Evolutionary conservation across 768 basidiomycete species (phyloP), one percentile per base, ranked within the genome.

Genomic region (Favolaschia claudopus): DNA sequence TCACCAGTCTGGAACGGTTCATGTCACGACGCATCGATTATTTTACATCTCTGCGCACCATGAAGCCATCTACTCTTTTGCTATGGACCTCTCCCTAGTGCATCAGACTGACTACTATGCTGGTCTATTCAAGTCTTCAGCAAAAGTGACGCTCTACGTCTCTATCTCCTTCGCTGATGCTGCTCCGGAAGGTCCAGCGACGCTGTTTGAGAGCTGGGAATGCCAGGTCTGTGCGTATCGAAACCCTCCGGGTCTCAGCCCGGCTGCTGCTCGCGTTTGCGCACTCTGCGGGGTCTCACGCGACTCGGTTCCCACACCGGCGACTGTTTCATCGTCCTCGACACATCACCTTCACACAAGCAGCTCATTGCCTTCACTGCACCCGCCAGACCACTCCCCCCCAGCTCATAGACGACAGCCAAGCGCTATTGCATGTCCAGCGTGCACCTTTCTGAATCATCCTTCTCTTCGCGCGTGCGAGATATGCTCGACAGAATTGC

Each of bases 361-460:
- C 60, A 47, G 20, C 77, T 25, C 62, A 9, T 9, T 52, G 47
- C 53, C 72, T 17, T 79, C 79, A 3, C 74, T 83, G 20, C 77
- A 79, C 19, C 62, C 81, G n/a, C n/a, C n/a, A n/a, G n/a, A n/a
- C n/a, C n/a, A n/a, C 1, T 79, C 83, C 1, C 72, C 77, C 47
- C 31, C 79, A 15, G 52, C 68, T 20, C 79, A 78, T 2, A 72
- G 75, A 73, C 8, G 57, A 75, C 64, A 62, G 58, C 58, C 70
- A 17, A 72, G 73, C 2, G 70, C 81, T 31, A 78, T 91, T 39
- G 74, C 89, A 14, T 99, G 96, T 72, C 83, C 88, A 2, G 88
- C 87, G 1, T 99, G 97, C 70, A 99, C 96, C 1, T 99, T 96
- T 71, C 78, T 96, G 13, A 99, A 99, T 73, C 88, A 92, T 59